Percentiles rank a stretch among this genome's conserved stretches.
Evolutionary conservation across 805 yeast species (phyloP).

Genomic region (Kodamaea jinghongensis): DNA sequence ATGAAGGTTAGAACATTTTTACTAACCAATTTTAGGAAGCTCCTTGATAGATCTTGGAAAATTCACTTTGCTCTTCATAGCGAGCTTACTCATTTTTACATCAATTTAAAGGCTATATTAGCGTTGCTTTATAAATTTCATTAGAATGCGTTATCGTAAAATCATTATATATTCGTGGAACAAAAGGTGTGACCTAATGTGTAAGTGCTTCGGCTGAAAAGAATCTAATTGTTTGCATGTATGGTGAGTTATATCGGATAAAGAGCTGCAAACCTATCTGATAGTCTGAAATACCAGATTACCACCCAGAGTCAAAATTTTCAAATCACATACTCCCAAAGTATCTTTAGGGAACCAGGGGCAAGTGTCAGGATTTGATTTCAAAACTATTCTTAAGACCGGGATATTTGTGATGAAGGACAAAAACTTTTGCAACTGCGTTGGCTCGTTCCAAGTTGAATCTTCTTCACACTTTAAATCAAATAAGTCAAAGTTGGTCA

Average conservation of each 20-base stretch:
- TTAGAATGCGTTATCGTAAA: too few species aligned
- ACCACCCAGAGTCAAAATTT: background rate
- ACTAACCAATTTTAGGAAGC: constrained; percentile 1
- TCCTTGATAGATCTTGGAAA: background rate
- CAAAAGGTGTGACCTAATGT: too few species aligned
- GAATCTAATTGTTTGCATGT: too few species aligned
- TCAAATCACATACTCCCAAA: constrained; percentile 2
- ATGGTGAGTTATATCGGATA: too few species aligned
- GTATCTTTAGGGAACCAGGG: constrained; percentile 4
- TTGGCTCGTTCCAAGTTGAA: constrained; percentile 11
- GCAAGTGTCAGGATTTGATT: background rate
- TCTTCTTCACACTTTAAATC: constrained; percentile 11
- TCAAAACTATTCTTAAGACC: constrained; percentile 1
- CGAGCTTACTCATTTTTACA: too few species aligned
- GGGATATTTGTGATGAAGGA: constrained; percentile 4
- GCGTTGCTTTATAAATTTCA: too few species aligned
- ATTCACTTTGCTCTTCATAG: too few species aligned
- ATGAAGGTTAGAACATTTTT: background rate
- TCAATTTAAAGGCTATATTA: too few species aligned
- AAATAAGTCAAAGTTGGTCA: constrained; percentile 34
- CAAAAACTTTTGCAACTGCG: constrained; percentile 6
- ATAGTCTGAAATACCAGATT: background rate
- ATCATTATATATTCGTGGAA: too few species aligned
- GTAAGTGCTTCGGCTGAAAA: too few species aligned
- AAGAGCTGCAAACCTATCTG: too few species aligned